Evolutionary conservation across 768 basidiomycete genomes (phyloP), one percentile per base, ranked within the genome.

Genomic region (Tremella mesenterica): DNA sequence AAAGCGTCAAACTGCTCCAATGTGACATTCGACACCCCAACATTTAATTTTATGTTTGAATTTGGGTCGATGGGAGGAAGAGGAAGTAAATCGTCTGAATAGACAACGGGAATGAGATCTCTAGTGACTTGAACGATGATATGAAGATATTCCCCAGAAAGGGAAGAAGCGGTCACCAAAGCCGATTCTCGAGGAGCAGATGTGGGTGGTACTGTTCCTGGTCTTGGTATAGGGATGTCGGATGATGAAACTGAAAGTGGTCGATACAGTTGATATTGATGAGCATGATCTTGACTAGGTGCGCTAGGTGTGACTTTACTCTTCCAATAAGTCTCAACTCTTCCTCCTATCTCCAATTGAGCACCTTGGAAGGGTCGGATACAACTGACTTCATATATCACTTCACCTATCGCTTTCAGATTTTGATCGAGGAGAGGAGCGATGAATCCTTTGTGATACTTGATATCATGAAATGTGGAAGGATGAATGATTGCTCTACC

Each of bases 251-350:
- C 65, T 36, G 63, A 60, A n/a, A 75, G 53, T 4, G 69, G 71
- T 21, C 73, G 66, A 58, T 74, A 70, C 18, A 70, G 67, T 49
- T 71, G 68, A 59, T 70, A 69, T 46, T 70, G 71, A 54, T 72
- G 74, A 1, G 72, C 74, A 60, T 75, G 74, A 51, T 75, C 74
- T 55, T 75, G 74, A 0, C 59, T 57, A 16, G 59, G 73, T 59
- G 70, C 74, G 14, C 74, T 70, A 2, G 80, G 77, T 18, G 84
- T 82, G 18, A 70, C 63, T 43, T 66, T 70, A 2, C 91, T 92
- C 75, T 96, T 97, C 95, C 95, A 99, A 72, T 99, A 99, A 0
- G 93, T 99, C 75, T 97, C 92, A 26, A 97, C 81, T 48, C 87
- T 83, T 23, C 95, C 93, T 21, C 91, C 92, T 50, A 96, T 85